Evolutionary conservation across 208 protist genomes (phyloP).

Genomic region (Leishmania turanica): DNA sequence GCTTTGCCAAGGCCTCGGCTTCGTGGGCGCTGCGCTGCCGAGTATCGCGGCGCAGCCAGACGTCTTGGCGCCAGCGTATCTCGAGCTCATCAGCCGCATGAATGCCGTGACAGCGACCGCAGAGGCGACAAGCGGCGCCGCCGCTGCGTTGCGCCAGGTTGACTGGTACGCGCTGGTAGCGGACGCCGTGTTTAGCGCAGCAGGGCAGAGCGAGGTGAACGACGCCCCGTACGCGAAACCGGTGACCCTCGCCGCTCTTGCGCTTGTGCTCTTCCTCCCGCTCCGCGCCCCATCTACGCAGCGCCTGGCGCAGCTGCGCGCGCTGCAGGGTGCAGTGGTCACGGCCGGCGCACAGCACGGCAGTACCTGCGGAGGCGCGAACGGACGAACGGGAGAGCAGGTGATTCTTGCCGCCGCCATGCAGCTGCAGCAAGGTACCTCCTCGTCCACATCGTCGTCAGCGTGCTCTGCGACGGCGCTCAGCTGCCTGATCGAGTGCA

Average conservation of each 20-base stretch:
- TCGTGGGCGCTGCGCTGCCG: conserved; percentile 33
- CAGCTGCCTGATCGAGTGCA: conserved; percentile 69
- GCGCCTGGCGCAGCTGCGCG: conserved; percentile 39
- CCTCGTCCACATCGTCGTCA: background rate
- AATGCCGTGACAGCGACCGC: background rate
- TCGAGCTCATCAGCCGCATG: conserved; percentile 25
- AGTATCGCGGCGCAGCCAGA: conserved; percentile 18
- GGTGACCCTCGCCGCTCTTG: conserved; percentile 19
- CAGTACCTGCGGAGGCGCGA: background rate
- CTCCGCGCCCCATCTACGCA: conserved; percentile 46
- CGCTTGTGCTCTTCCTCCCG: conserved; percentile 44
- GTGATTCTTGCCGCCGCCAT: conserved; percentile 38
- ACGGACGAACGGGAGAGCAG: conserved; percentile 16
- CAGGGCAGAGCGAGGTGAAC: background rate
- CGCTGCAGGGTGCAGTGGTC: conserved; percentile 50
- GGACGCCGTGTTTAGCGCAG: conserved; percentile 37
- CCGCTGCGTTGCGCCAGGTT: conserved; percentile 20
- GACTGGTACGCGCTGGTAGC: conserved; percentile 60
- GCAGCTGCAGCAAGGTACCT: conserved; percentile 15
- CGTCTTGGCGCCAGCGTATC: conserved; percentile 31
- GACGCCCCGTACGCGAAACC: background rate
- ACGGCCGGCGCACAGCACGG: conserved; percentile 3
- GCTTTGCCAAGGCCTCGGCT: conserved; percentile 38
- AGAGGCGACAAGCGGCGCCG: conserved; percentile 1
- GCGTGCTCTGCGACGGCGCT: conserved; percentile 58